Evolutionary conservation across 306 rosid species (phyloP), one percentile per base, ranked within the genome.

Genomic region (Prunus dulcis): DNA sequence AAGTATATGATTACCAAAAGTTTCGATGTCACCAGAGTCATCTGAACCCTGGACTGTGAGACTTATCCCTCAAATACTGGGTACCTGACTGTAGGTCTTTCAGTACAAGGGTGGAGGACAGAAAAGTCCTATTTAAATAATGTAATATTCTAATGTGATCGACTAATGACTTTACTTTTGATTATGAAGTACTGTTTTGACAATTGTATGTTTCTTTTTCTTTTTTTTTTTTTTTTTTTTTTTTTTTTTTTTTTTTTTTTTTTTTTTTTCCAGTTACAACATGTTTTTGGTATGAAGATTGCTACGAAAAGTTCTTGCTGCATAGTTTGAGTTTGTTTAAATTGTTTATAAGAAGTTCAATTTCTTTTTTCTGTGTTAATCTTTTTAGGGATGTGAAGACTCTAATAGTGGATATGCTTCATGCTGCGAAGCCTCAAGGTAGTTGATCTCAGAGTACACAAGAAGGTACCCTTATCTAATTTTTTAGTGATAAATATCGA

Each of bases 391-490:
- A 89, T 68, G 93, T 95, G 71, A 95, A 95, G 93, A 95, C 89
- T 73, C 92, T 95, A 46, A 88, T 95, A 76, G 93, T 95, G 74
- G 98, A 95, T 87, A 95, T 95, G 98, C 93, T 95, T 77, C 93
- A 89, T 75, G 97, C 90, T 53, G 97, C 97, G 38, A 85, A 73
- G 79, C 80, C 92, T 75, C 83, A 83, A 69, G 82, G 0, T 80
- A 74, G 78, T 80, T 83, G 82, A 87, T 78, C 74, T 34, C 72
- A 57, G 65, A 65, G 70, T 63, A 50, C 17, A 28, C 50, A 73
- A 69, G 55, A 25, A 76, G 86, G 95, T 88, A 55, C 0, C 63
- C 79, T 46, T 72, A 60, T 82, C 67, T n/a, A 23, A 79, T 77
- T 55, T 76, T 66, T 47, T 70, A 68, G 52, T 22, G 70, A 75